phyloP scores from a whole-genome alignment of 495 filamentous ascomycete genomes.

The Cercophora sp. region DNA sequence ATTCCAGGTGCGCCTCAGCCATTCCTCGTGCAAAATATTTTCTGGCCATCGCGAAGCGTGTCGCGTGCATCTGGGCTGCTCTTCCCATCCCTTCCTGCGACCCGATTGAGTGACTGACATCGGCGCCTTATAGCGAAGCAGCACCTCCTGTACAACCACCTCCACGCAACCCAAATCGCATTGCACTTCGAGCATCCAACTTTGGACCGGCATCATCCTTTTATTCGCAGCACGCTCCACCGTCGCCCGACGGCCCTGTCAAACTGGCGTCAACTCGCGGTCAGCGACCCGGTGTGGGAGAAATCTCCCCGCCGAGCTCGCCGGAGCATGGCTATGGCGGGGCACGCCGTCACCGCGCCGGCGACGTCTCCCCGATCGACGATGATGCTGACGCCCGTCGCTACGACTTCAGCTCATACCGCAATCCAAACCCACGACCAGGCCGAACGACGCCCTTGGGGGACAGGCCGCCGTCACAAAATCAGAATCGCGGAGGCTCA shows the following conservation, averaged over 20 bases:
- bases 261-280: conserved; percentile 30
- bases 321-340: conserved; percentile 32
- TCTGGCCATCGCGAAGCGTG: neutral
- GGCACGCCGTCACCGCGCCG: conserved; percentile 23
- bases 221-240: conserved; percentile 33
- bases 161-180: conserved; percentile 30
- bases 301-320: conserved; percentile 48
- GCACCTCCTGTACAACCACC: conserved; percentile 32
- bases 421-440: conserved; percentile 6
- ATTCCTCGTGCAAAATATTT: neutral
- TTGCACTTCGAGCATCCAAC: conserved; percentile 29
- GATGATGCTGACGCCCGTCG: conserved; percentile 38
- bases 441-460: conserved; percentile 3
- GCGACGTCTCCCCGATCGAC: conserved; percentile 52
- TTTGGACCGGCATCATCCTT: conserved; percentile 38
- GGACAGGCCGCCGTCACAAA: conserved; percentile 12
- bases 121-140: conserved; percentile 21
- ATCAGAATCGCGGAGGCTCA: conserved; percentile 22
- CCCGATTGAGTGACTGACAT: neutral
- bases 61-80: neutral
- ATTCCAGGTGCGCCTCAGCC: neutral
- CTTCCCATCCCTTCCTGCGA: neutral
- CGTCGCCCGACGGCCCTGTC: conserved; percentile 23
- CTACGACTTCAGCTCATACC: conserved; percentile 15
- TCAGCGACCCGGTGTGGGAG: conserved; percentile 31